Evolutionary conservation across 768 basidiomycete species (phyloP).

Genomic region (Suillus alpinus): DNA sequence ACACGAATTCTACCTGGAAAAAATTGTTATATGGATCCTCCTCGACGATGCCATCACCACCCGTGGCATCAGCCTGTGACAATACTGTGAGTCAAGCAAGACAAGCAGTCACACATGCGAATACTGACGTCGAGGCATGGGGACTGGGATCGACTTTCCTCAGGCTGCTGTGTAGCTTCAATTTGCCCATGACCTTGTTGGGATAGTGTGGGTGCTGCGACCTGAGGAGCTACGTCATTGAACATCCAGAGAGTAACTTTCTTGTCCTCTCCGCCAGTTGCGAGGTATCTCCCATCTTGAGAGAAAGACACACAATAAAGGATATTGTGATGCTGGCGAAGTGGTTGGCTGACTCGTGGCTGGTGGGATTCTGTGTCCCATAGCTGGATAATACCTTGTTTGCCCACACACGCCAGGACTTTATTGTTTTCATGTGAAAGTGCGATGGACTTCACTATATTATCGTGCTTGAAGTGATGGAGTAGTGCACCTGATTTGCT

Average conservation of each 20-base stretch:
- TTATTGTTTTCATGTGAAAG: not conserved
- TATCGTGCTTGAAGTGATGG: not conserved
- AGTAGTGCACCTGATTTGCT: not conserved
- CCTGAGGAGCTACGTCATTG: no score
- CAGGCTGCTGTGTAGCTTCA: no score
- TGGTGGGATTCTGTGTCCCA: not conserved
- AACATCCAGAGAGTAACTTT: no score
- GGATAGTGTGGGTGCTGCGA: no score
- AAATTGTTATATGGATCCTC: not conserved
- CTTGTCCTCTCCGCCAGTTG: no score
- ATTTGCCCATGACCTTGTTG: no score
- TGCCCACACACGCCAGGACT: not conserved
- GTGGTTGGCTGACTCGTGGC: not conserved
- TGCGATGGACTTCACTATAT: not conserved
- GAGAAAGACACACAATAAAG: no score
- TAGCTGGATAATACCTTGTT: not conserved
- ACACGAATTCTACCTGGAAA: no score
- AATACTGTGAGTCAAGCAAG: not conserved
- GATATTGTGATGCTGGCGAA: not conserved
- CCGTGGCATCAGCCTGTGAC: not conserved
- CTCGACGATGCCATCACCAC: not conserved
- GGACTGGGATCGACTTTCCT: not conserved
- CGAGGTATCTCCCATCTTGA: no score
- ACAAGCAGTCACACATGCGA: not conserved
- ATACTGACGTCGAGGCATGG: not conserved